phyloP scores from a whole-genome alignment of 352 stramenopile genomes.

The Pythium sp. region DNA sequence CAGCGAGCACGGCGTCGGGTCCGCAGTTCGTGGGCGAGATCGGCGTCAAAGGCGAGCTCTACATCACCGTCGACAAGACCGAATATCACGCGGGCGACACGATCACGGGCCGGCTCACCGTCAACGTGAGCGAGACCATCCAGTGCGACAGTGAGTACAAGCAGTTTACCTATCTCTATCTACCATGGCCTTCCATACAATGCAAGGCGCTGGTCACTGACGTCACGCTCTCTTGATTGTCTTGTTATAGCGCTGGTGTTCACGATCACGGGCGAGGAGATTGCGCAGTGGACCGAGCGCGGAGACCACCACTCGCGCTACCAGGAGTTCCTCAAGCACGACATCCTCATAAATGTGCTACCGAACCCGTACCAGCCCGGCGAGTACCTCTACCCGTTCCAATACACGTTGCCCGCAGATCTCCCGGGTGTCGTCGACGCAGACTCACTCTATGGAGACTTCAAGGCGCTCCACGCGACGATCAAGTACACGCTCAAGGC shows the following conservation, averaged over 20 bases:
- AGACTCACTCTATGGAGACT: conserved; percentile 45
- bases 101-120: conserved; percentile 48
- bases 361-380: conserved; percentile 53
- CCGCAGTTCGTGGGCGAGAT: conserved; percentile 52
- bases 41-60: conserved; percentile 59
- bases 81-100: conserved; percentile 59
- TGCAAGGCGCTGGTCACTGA: not conserved
- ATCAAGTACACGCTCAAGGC: conserved; percentile 80
- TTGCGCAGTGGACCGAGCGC: conserved; percentile 60
- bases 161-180: not conserved
- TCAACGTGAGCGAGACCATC: conserved; percentile 56
- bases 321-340: conserved; percentile 61
- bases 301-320: conserved; percentile 65
- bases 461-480: conserved; percentile 53
- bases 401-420: conserved; percentile 51
- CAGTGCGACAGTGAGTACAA: conserved; percentile 44
- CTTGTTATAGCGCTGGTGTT: conserved; percentile 42
- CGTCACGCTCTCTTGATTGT: not conserved
- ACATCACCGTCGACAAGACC: conserved; percentile 53
- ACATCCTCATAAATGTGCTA: conserved; percentile 50
- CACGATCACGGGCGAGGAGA: conserved; percentile 59
- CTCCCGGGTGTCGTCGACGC: conserved; percentile 59
- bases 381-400: conserved; percentile 70
- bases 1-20: conserved; percentile 15
- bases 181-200: too few species aligned